Base-by-base conservation (phyloP, 345 rosid species). In the Arabis hirsuta region DNA sequence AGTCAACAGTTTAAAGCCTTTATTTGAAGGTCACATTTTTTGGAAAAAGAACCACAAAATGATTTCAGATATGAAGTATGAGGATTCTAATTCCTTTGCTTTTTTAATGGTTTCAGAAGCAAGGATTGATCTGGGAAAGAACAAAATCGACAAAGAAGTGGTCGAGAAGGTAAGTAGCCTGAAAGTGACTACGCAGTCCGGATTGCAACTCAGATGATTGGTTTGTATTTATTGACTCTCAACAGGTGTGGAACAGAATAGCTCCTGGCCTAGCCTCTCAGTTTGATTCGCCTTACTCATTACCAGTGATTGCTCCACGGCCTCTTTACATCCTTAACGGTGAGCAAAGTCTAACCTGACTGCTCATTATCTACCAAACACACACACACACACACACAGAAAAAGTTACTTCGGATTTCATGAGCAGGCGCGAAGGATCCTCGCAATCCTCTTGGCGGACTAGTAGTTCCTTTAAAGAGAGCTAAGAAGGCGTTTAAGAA, bases 171-270 rank as follows among this genome's bases (percentile, higher is more conserved):
- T 86, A 72, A 58, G 44, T 63, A 65, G 34, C 32, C 1, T 52
- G 63, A 61, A 32, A 54, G 26, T 62, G 53, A 60, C 20, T 61
- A 68, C 1, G 9, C 24, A 14, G 27, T 13, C 19, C 19, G 4
- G 46, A 41, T 11, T 55, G 55, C 31, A 4, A 50, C 24, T 38
- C 24, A 8, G 41, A 41, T 12, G 44, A 62, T 38, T 31, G 62
- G 9, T 64, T 55, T 62, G 39, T 54, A 39, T 64, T 24, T 29
- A 20, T 4, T 41, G 60, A 48, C 13, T 36, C 24, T 36, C 36
- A 36, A 62, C 65, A 94, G 99, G 96, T 91, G 7, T 95, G 97
- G 99, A 74, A 87, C 77, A 85, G 90, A 73, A 91, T 91, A 67
- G 96, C 97, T 74, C 97, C 98, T 57, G 94, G 93, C 67, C 71